Conservation (phyloP, 2,329 filamentous ascomycete genomes). For the Ophiostoma pallidulum region DNA sequence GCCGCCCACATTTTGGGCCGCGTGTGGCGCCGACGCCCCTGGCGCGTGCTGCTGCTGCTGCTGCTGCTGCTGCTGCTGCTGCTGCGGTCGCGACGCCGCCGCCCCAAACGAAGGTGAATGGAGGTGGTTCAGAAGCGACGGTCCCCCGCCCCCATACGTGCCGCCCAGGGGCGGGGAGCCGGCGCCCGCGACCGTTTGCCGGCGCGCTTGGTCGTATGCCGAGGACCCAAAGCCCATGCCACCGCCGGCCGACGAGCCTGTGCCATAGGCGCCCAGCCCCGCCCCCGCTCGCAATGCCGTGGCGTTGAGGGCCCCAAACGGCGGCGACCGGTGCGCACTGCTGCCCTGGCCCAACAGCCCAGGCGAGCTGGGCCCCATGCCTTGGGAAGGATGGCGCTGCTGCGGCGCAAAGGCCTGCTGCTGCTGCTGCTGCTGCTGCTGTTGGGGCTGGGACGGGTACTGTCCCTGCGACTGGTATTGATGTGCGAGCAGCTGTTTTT, state of each 20-base stretch:
- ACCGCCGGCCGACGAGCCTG: neutral
- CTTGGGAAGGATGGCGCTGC: constrained; percentile 19
- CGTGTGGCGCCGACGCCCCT: constrained; percentile 9
- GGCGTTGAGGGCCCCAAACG: constrained; percentile 9
- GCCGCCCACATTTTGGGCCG: constrained; percentile 5
- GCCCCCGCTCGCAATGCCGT: constrained; percentile 3
- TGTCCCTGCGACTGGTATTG: constrained; percentile 8
- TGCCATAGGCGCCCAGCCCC: constrained; percentile 1
- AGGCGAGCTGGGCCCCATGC: constrained; percentile 12
- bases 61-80: too few species aligned
- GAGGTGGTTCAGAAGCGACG: constrained; percentile 12
- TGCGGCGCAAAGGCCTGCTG: constrained; percentile 19
- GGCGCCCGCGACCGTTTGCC: constrained; percentile 9
- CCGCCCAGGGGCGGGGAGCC: constrained; percentile 15
- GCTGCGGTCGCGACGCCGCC: constrained; percentile 14
- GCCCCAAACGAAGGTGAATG: constrained; percentile 15
- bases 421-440: constrained; percentile 14
- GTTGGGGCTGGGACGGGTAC: constrained; percentile 3
- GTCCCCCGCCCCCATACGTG: constrained; percentile 8
- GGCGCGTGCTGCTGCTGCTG: too few species aligned
- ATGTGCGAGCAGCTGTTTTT: constrained; percentile 15
- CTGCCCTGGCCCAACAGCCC: constrained; percentile 8
- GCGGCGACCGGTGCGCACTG: constrained; percentile 13
- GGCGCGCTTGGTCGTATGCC: constrained; percentile 12
- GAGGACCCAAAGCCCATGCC: constrained; percentile 14